Base-by-base conservation (phyloP, 805 yeast species). In the Yarrowia yakushimensis region DNA sequence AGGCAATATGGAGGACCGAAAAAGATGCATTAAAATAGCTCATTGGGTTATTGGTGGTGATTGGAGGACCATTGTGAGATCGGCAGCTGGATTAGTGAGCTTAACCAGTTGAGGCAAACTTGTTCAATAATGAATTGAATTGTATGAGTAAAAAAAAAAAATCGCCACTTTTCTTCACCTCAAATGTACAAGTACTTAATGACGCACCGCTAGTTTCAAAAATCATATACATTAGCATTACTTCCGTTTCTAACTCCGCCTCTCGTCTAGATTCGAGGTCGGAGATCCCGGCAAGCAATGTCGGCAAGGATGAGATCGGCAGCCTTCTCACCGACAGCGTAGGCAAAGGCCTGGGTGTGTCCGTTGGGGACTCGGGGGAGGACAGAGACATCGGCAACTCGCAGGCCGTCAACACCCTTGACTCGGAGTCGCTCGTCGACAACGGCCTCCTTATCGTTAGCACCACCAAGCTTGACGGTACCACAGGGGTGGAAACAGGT, bases 401-500 rank as follows among this genome's bases (percentile, higher is more conserved):
- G 72, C 42, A 72, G 67, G 54, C 69, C 67, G 63, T 65, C 66
- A 36, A 72, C 57, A 1, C 74, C 74, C 57, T 70, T 72, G 31
- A 72, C 74, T 65, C 66, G 67, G 46, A 72, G 69, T n/a, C 66
- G 48, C 42, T 73, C 69, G 60, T 71, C 73, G 15, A 72, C 74
- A 64, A 72, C 74, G 20, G 67, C 23, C 37, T 63, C 64, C 45
- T 67, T 67, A n/a, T 43, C 50, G 28, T 37, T 30, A 28, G 61
- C 55, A 52, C 67, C 67, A 25, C 68, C 67, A 63, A 67, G 66
- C 63, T 67, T 64, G 60, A 65, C 64, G 27, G 75, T 72, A 54
- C 75, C 75, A 33, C 74, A 71, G 31, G 74, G 74, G 60, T 72
- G 75, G 70, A 71, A 72, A 15, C 72, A 72, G 20, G 75, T 72